These are phyloP conservation scores for Debaryomyces coudertii DNA, from an alignment of 1,139 yeast species.

Conservation along the genomic window DNA sequence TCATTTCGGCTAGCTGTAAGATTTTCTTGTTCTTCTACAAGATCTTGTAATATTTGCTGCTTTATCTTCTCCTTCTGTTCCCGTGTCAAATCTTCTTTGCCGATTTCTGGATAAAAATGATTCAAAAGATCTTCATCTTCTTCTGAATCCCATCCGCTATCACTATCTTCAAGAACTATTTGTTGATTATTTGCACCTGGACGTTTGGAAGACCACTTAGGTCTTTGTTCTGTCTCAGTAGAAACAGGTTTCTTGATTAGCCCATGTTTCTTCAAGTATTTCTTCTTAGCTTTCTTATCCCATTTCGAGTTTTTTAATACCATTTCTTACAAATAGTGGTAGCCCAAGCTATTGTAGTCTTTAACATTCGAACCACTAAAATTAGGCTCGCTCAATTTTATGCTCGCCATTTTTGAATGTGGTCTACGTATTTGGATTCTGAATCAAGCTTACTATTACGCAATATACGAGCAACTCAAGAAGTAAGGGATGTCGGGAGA, in stretches of 20 bases:
- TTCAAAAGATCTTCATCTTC: slow-evolving; percentile 46
- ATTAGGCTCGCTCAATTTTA: not conserved
- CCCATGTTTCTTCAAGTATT: slow-evolving; percentile 47
- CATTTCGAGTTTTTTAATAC: slow-evolving; percentile 49
- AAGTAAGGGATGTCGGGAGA: slow-evolving; percentile 13
- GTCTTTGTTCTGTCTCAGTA: slow-evolving; percentile 19
- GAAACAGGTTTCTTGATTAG: slow-evolving; percentile 21
- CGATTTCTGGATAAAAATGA: slow-evolving; percentile 47
- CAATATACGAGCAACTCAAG: not conserved
- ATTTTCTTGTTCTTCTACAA: slow-evolving; percentile 25
- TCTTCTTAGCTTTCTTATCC: slow-evolving; percentile 48
- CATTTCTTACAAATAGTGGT: slow-evolving; percentile 25
- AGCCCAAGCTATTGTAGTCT: not conserved
- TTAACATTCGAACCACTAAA: not conserved
- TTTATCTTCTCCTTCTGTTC: slow-evolving; percentile 44
- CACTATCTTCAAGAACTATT: slow-evolving; percentile 34
- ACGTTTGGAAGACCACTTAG: slow-evolving; percentile 45
- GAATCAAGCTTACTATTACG: not conserved
- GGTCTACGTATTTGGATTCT: not conserved
- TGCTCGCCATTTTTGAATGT: slow-evolving; percentile 1
- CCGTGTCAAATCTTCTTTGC: slow-evolving; percentile 32
- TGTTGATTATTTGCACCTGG: slow-evolving; percentile 13
- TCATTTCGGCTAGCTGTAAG: slow-evolving; percentile 17
- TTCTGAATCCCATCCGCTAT: slow-evolving; percentile 49
- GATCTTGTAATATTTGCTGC: slow-evolving; percentile 37